These are phyloP conservation scores for Mrakiaceae sp. DNA, from an alignment of 1,284 basidiomycete genomes.

Conservation along the genomic window DNA sequence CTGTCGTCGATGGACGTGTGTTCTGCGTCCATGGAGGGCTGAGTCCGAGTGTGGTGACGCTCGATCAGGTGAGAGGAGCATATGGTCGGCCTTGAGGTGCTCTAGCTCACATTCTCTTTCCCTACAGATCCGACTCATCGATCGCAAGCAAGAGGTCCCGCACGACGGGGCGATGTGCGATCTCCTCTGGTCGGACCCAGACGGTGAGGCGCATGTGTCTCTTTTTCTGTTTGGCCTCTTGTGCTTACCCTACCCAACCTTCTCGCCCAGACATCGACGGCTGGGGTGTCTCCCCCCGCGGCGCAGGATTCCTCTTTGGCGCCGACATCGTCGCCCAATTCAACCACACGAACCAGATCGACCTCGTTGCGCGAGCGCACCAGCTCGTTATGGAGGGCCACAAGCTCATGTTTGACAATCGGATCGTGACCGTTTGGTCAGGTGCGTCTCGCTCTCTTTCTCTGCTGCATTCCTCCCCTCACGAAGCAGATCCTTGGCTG, in stretches of 20 bases:
- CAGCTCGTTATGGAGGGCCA: conserved; percentile 98
- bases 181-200: conserved; percentile 95
- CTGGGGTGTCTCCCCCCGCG: conserved; percentile 94
- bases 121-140: conserved; percentile 81
- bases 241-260: neutral
- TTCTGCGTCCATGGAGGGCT: conserved; percentile 89
- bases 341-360: conserved; percentile 80
- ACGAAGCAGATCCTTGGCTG: too few relatives aligned
- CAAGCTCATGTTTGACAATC: conserved; percentile 93
- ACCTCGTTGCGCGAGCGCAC: conserved; percentile 92
- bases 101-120: neutral
- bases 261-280: conserved; percentile 59
- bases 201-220: conserved; percentile 46
- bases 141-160: conserved; percentile 97
- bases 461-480: neutral
- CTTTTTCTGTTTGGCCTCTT: neutral
- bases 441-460: conserved; percentile 28
- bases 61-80: conserved; percentile 59
- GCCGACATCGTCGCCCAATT: conserved; percentile 83
- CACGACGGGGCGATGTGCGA: conserved; percentile 99
- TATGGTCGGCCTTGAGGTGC: conserved; percentile 22
- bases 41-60: conserved; percentile 67
- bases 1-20: conserved; percentile 89
- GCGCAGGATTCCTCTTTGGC: conserved; percentile 92
- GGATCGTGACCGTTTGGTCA: conserved; percentile 97